Base-by-base conservation (phyloP, 257 asterid species). In the Penstemon davidsonii region DNA sequence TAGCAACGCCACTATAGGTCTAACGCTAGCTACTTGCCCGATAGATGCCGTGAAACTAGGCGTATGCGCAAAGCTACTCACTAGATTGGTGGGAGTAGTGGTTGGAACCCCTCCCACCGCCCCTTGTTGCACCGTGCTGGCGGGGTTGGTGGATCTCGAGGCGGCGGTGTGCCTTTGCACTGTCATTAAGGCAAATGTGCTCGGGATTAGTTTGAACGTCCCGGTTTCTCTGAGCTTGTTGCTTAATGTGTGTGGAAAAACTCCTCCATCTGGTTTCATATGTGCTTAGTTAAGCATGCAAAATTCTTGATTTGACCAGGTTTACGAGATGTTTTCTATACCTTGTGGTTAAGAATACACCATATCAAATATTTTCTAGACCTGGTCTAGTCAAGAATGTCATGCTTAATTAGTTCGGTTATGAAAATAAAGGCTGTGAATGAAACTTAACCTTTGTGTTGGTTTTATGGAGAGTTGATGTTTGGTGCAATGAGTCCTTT, bases 111-210 rank as follows among this genome's bases (percentile, higher is more conserved):
- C 85, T 19, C 71, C 77, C 40, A 57, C 68, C 5, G 1, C 11
- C 60, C 80, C 80, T 4, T 80, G 85, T 41, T 80, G 79, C 64
- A 12, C 37, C 4, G 8, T 80, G 69, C 12, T 76, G 15, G 60
- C 49, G 39, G 81, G 82, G 12, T 69, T 80, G 58, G 69, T 3
- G 8, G 65, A 73, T 5, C 15, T 76, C 19, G 82, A 76, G 75
- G 80, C 55, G 11, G 77, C 78, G 7, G 38, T 19, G 12, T 79
- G 83, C 55, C 65, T 71, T 15, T 75, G 83, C 83, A 58, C 63
- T 8, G 78, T 75, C 46, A 56, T 75, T 19, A 67, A 55, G 49
- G 83, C 75, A 4, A 79, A 75, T 8, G 11, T 79, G 8, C 13
- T 75, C 7, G 80, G 83, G 9, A 33, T 75, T 38, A 71, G 62